Evolutionary conservation across 768 basidiomycete species (phyloP), one percentile per base, ranked within the genome.

Genomic region (Serpula lacrymans): DNA sequence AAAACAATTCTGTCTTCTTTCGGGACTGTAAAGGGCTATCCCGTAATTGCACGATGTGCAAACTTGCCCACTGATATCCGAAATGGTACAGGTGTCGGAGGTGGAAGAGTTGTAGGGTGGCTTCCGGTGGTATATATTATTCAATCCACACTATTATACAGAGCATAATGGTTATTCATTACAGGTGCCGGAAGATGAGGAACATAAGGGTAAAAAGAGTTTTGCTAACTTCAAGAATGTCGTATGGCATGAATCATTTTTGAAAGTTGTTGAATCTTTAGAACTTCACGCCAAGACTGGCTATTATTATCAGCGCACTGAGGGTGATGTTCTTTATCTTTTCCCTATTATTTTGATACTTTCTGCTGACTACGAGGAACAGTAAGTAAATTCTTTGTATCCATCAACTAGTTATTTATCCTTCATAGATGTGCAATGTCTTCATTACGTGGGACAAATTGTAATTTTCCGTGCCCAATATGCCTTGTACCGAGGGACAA

Each of bases 321-420:
- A 68, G 44, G 47, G 41, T 1, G 43, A 63, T 9, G 6, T 28
- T 1, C 58, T 54, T 0, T 44, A 24, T 5, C 41, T 72, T 0
- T 72, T 53, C 36, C 68, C 68, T 9, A 20, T 41, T 4, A 41
- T 48, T 28, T 34, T 45, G 10, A 65, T 70, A 8, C 41, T 70
- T 3, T 64, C 61, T n/a, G 60, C 66, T 14, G 69, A 72, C 35
- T 74, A 69, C 42, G 63, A 71, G 46, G 70, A 74, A 54, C 63
- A 65, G 71, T 72, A 58, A 24, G 66, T 47, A 5, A 29, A 29
- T 29, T 37, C 29, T 18, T 40, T 14, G 12, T 22, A 13, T 10
- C 25, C 25, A 13, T 16, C 2, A 30, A 18, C 25, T n/a, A 27
- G 6, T n/a, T 24, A 36, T 18, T 41, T 10, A 37, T 16, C 10